Conservation (phyloP, 2,329 filamentous ascomycete species). For the Pseudogymnoascus sp. region DNA sequence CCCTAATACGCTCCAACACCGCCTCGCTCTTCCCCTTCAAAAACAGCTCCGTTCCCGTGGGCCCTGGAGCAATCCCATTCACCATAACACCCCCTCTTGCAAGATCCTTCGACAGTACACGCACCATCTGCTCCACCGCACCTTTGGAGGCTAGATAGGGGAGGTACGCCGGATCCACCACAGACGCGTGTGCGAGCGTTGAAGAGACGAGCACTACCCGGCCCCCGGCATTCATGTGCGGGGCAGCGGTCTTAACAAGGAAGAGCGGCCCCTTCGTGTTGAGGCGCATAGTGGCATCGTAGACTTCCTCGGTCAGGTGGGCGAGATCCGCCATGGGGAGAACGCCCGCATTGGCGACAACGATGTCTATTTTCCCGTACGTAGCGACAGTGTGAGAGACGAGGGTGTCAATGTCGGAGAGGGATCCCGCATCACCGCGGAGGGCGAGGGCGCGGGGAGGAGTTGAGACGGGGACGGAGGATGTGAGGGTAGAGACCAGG, state of each 20-base stretch:
- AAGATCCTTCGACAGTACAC: slow-evolving; percentile 43
- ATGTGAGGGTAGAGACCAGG: slow-evolving; percentile 41
- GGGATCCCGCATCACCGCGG: slow-evolving; percentile 44
- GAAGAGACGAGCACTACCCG: slow-evolving; percentile 47
- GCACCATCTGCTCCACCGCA: slow-evolving; percentile 45
- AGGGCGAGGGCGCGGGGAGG: slow-evolving; percentile 39
- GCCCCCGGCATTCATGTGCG: slow-evolving; percentile 41
- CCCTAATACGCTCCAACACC: slow-evolving; percentile 33
- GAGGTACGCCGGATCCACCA: slow-evolving; percentile 35
- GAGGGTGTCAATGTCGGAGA: slow-evolving; percentile 40
- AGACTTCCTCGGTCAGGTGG: slow-evolving; percentile 41
- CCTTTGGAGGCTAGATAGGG: slow-evolving; percentile 43
- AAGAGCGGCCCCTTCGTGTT: slow-evolving; percentile 53
- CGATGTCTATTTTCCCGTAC: slow-evolving; percentile 50
- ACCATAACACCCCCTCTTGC: slow-evolving; percentile 39
- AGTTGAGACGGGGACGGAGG: slow-evolving; percentile 21
- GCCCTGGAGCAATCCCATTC: slow-evolving; percentile 44
- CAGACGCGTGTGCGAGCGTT: slow-evolving; percentile 29
- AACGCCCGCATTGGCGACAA: slow-evolving; percentile 48
- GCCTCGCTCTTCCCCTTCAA: slow-evolving; percentile 34
- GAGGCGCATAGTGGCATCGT: slow-evolving; percentile 39
- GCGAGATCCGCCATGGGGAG: slow-evolving; percentile 43
- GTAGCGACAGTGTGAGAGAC: slow-evolving; percentile 39
- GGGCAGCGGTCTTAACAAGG: slow-evolving; percentile 42
- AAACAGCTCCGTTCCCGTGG: slow-evolving; percentile 44